phyloP scores from a whole-genome alignment of 202 grass and related monocot genomes.

The Hordeum pubiflorum region DNA sequence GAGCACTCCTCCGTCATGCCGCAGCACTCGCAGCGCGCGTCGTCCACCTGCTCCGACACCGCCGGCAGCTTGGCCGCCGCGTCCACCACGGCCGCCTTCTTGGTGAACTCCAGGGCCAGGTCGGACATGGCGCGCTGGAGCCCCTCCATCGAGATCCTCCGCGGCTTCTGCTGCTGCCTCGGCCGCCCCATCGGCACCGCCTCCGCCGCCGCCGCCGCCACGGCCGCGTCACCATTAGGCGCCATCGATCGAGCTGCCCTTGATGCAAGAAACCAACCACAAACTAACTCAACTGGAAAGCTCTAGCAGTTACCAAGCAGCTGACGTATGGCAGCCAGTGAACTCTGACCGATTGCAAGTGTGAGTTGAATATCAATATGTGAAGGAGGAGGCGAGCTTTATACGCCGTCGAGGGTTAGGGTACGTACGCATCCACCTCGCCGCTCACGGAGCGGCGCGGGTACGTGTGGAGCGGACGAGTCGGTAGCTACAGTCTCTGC shows the following conservation, averaged over 20 bases:
- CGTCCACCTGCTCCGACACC: conserved; percentile 52
- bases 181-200: background rate
- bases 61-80: conserved; percentile 25
- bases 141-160: conserved; percentile 78
- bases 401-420: conserved; percentile 9
- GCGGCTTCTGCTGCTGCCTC: conserved; percentile 15
- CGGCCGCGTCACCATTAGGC: conserved; percentile 42
- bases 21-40: conserved; percentile 68
- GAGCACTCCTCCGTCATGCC: conserved; percentile 73
- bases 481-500: background rate
- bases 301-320: background rate
- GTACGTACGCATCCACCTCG: background rate
- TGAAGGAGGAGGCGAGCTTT: background rate
- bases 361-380: background rate
- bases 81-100: background rate
- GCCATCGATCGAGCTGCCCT: conserved; percentile 33
- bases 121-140: conserved; percentile 74
- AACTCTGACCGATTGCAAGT: background rate
- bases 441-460: background rate
- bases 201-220: background rate
- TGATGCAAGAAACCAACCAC: background rate
- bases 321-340: background rate
- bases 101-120: conserved; percentile 58
- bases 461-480: conserved; percentile 16
- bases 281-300: background rate